Evolutionary conservation across 2,329 filamentous ascomycete genomes (phyloP).

Genomic region (Aplosporella prunicola): DNA sequence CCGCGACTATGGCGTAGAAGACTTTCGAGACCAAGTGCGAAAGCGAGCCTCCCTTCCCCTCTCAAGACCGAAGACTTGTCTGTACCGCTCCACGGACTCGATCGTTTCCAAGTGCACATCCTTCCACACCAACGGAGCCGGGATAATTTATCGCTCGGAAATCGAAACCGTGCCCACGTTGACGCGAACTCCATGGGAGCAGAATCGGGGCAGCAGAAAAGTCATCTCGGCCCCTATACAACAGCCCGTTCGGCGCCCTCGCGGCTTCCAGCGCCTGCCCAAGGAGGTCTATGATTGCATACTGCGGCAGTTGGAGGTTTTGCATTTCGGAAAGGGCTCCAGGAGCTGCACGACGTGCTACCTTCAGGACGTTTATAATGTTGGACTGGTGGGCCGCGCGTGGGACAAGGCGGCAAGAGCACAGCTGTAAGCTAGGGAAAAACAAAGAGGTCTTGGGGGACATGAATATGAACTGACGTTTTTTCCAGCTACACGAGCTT

Average conservation of each 20-base stretch:
- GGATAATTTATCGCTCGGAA: background rate
- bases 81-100: conserved; percentile 6
- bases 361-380: conserved; percentile 43
- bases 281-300: conserved; percentile 48
- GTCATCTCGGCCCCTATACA: background rate
- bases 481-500: conserved; percentile 39
- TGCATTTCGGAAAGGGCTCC: conserved; percentile 27
- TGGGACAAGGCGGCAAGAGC: conserved; percentile 46
- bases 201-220: too few relatives aligned
- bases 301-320: conserved; percentile 38
- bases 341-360: conserved; percentile 44
- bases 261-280: conserved; percentile 40
- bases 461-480: background rate
- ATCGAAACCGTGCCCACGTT: conserved; percentile 1
- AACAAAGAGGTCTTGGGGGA: background rate
- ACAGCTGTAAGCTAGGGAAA: conserved; percentile 36
- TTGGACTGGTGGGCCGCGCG: conserved; percentile 46
- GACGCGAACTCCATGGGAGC: background rate
- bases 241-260: conserved; percentile 15
- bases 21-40: background rate
- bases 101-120: conserved; percentile 6
- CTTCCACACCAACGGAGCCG: background rate
- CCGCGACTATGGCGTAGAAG: background rate
- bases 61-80: conserved; percentile 1
- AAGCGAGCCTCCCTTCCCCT: conserved; percentile 2